phyloP scores from a whole-genome alignment of 2,329 filamentous ascomycete genomes.

The Coniochaeta sp. region DNA sequence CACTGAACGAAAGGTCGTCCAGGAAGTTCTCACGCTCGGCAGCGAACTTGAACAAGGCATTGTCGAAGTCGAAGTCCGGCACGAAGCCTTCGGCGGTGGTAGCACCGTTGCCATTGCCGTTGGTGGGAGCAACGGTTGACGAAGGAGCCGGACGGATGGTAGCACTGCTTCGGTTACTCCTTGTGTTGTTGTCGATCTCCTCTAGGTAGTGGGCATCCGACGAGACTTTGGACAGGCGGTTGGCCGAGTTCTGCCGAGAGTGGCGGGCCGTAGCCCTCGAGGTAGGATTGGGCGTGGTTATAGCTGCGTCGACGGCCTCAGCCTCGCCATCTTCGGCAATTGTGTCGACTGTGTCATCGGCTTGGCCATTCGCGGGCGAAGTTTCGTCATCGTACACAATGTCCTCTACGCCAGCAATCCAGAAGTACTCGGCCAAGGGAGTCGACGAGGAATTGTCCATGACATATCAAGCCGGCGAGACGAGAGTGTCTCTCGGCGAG shows the following conservation, averaged over 20 bases:
- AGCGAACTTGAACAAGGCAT: conserved; percentile 87
- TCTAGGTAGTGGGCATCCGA: conserved; percentile 44
- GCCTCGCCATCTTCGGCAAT: conserved; percentile 57
- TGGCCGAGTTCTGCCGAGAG: conserved; percentile 53
- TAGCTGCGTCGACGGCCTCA: conserved; percentile 25
- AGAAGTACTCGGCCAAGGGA: conserved; percentile 68
- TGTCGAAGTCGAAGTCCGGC: conserved; percentile 83
- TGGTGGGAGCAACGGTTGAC: conserved; percentile 13
- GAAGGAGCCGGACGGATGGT: conserved; percentile 44
- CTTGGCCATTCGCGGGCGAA: conserved; percentile 27
- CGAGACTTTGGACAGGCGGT: conserved; percentile 35
- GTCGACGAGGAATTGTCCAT: conserved; percentile 56
- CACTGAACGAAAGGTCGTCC: conserved; percentile 82
- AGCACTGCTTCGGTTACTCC: conserved; percentile 58
- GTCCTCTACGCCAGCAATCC: conserved; percentile 65
- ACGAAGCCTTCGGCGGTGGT: conserved; percentile 27
- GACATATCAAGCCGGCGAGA: conserved; percentile 22
- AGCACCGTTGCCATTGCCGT: conserved; percentile 14
- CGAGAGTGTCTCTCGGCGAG: neutral
- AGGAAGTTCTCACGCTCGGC: conserved; percentile 91
- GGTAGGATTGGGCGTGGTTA: conserved; percentile 13
- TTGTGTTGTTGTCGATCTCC: conserved; percentile 49
- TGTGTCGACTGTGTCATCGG: conserved; percentile 53
- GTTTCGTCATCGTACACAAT: conserved; percentile 54
- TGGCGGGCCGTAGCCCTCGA: conserved; percentile 40